These are phyloP conservation scores for Apophysomyces sp. DNA, from an alignment of 371 early-diverging fungal genomes.

Conservation along the genomic window DNA sequence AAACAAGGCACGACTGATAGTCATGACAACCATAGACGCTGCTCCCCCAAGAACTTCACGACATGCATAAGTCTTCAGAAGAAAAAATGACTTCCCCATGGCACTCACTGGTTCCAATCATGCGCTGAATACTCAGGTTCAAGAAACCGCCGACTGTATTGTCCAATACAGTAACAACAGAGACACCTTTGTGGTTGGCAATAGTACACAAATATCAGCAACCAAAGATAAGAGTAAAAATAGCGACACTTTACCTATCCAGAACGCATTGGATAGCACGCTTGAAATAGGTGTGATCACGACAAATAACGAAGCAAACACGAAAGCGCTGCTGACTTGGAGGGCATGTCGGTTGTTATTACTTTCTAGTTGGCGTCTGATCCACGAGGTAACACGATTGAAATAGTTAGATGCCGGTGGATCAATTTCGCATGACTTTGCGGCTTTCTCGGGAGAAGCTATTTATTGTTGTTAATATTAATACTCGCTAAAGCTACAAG, in stretches of 20 bases:
- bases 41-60: conserved; percentile 23
- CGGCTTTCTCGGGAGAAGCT: neutral
- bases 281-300: conserved; percentile 8
- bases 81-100: neutral
- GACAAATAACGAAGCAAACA: conserved; percentile 12
- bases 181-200: no score
- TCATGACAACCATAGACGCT: conserved; percentile 31
- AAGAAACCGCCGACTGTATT: conserved; percentile 38
- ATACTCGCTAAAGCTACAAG: no score
- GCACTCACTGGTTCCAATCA: conserved; percentile 23
- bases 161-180: conserved; percentile 36
- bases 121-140: conserved; percentile 28
- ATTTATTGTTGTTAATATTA: neutral
- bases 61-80: neutral
- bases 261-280: conserved; percentile 13
- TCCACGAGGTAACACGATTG: neutral
- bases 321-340: conserved; percentile 13
- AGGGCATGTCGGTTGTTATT: conserved; percentile 17
- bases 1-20: conserved; percentile 28
- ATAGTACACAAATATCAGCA: no score
- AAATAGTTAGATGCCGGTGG: neutral
- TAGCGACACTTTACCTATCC: conserved; percentile 15
- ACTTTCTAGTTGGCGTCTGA: neutral
- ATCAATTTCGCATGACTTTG: neutral
- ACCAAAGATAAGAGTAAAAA: neutral